Percentiles rank a stretch among this genome's conserved stretches.
Evolutionary conservation across 73 alveolate species (phyloP).

Genomic region (Breviolum minutum): DNA sequence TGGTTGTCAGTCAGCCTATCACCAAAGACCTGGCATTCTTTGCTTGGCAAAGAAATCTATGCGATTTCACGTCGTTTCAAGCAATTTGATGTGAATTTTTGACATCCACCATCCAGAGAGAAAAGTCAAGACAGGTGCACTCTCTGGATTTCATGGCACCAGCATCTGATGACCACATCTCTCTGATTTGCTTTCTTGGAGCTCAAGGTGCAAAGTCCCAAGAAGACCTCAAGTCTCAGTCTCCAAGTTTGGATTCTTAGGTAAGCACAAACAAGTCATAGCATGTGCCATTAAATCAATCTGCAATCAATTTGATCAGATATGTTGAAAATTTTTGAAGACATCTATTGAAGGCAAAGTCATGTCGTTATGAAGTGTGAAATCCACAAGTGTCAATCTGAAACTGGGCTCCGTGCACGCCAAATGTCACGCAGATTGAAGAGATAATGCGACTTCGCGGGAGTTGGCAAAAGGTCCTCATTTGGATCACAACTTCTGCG

Average conservation of each 20-base stretch:
- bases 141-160: conserved; percentile 99
- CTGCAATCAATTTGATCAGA: too few species aligned
- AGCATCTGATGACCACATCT: conserved; percentile 98
- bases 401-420: conserved; percentile 59
- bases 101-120: not conserved
- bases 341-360: too few species aligned
- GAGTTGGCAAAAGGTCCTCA: conserved; percentile 99
- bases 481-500: not conserved
- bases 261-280: too few species aligned
- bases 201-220: conserved; percentile 95
- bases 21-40: conserved; percentile 99
- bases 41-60: not conserved
- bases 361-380: too few species aligned
- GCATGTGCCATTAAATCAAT: too few species aligned
- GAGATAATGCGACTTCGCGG: conserved; percentile 99
- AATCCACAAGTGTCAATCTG: not conserved
- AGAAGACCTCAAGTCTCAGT: conserved; percentile 93
- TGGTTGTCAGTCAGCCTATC: conserved; percentile 99
- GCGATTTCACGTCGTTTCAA: too few species aligned
- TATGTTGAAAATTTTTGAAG: too few species aligned
- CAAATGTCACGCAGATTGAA: conserved; percentile 99
- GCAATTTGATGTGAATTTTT: too few species aligned
- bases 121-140: not conserved
- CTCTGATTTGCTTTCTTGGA: conserved; percentile 71
- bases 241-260: not conserved